Base-by-base conservation (phyloP, 495 filamentous ascomycete genomes). In the Astrocystis sublimbata region DNA sequence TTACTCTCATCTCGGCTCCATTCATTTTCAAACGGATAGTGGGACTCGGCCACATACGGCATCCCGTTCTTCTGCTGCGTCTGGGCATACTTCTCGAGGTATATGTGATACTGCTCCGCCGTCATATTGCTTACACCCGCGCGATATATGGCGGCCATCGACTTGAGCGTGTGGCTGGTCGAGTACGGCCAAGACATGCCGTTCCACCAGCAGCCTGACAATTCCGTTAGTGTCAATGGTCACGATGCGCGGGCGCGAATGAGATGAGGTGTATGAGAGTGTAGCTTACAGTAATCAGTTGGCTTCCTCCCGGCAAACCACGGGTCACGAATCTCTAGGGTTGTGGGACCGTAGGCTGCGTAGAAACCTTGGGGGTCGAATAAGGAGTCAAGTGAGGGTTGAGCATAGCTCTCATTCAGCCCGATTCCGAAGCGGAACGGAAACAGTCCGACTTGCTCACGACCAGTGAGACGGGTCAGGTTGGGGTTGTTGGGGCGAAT, bases 171-270 rank as follows among this genome's bases (percentile, higher is more conserved):
- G 47, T 75, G 73, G 7, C 67, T 61, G 17, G 78, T 81, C 2
- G 71, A 73, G 59, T 75, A 81, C 15, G 78, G 78, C 78, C 78
- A 81, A 21, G 75, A 78, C 67, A 77, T 76, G 17, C 78, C 78
- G 51, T 79, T 75, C 78, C 78, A 79, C 47, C 69, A 71, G 50
- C 78, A 80, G 13, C 70, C 70, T 72, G 55, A 21, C 9, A 47
- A 26, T 13, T 13, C 0, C n/a, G 8, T 62, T 42, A 62, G 42
- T 52, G 13, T 28, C 36, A 2, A 17, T 24, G 21, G 26, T 19
- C 12, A 45, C 6, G 19, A 23, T 13, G 38, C n/a, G n/a, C n/a
- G n/a, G n/a, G n/a, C n/a, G n/a, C n/a, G n/a, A n/a, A n/a, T n/a
- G n/a, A n/a, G n/a, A n/a, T 7, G 1, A 51, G 9, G 13, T 6